A percentile compares a stretch with the other conserved stretches of the same genome.
These are phyloP conservation scores for Klebsormidium nitens DNA, from an alignment of 139 green algal species.

Conservation along the genomic window DNA sequence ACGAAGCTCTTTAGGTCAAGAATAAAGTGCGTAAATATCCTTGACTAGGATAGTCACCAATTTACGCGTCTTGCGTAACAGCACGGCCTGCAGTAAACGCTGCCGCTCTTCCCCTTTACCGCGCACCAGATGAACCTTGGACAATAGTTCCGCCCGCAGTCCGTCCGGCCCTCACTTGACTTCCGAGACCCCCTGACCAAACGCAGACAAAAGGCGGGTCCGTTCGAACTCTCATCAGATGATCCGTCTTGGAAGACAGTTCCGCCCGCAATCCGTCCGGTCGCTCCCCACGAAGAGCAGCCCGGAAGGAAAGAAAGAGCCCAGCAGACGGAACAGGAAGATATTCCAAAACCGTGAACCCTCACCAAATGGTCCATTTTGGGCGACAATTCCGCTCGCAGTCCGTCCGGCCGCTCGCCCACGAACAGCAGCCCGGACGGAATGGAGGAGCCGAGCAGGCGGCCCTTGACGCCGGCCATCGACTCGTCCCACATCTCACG, in stretches of 20 bases:
- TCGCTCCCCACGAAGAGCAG: conserved; percentile 2
- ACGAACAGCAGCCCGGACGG: conserved; percentile 49
- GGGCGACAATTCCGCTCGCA: background rate
- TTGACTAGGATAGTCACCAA: too few species aligned
- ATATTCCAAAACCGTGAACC: background rate
- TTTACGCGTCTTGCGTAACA: too few species aligned
- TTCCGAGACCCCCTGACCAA: too few species aligned
- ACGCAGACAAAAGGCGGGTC: too few species aligned
- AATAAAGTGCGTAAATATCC: too few species aligned
- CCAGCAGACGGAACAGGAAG: background rate
- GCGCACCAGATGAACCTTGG: conserved; percentile 56
- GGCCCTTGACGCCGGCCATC: conserved; percentile 60
- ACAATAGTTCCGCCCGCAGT: background rate
- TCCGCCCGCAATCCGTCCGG: too few species aligned
- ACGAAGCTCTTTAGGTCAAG: too few species aligned
- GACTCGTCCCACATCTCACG: conserved; percentile 51
- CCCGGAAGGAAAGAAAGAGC: background rate
- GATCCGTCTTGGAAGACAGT: conserved; percentile 17
- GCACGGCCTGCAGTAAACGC: too few species aligned
- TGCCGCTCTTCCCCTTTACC: too few species aligned
- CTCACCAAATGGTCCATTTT: conserved; percentile 65
- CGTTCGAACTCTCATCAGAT: conserved; percentile 5
- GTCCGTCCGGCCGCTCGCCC: conserved; percentile 38
- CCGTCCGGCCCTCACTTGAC: too few species aligned
- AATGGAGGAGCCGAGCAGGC: conserved; percentile 49